Evolutionary conservation across 163 green algal species (phyloP).

Genomic region (Chloromonas sp.): DNA sequence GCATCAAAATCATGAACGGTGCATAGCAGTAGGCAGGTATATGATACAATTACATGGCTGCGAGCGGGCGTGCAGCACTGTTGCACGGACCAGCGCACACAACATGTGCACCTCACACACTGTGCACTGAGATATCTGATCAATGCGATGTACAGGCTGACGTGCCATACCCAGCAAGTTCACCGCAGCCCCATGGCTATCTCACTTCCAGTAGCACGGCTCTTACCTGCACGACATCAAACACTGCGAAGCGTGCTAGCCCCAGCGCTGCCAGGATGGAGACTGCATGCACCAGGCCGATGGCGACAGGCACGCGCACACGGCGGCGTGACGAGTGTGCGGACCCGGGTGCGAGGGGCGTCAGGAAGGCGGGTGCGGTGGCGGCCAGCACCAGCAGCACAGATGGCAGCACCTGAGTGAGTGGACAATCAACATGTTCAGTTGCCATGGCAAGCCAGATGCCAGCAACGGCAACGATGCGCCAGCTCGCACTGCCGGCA

Average conservation of each 20-base stretch:
- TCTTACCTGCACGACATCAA: slow-evolving; percentile 68
- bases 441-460: too few relatives aligned
- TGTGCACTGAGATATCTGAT: not conserved
- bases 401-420: slow-evolving; percentile 26
- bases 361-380: slow-evolving; percentile 46
- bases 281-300: slow-evolving; percentile 46
- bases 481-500: too few relatives aligned
- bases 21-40: not conserved
- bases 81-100: too few relatives aligned
- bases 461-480: too few relatives aligned
- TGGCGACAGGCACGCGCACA: slow-evolving; percentile 37
- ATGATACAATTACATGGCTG: not conserved
- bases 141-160: not conserved
- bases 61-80: too few relatives aligned
- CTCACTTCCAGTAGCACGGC: not conserved
- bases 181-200: not conserved
- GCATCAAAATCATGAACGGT: not conserved
- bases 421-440: not conserved
- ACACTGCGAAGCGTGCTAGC: slow-evolving; percentile 78
- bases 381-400: slow-evolving; percentile 43
- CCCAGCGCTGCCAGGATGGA: slow-evolving; percentile 42
- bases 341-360: slow-evolving; percentile 9
- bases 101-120: too few relatives aligned
- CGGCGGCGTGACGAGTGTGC: slow-evolving; percentile 9
- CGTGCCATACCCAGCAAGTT: not conserved